Base-by-base conservation (phyloP, 1,284 basidiomycete species). In the Rugiboletus extremiorientalis region DNA sequence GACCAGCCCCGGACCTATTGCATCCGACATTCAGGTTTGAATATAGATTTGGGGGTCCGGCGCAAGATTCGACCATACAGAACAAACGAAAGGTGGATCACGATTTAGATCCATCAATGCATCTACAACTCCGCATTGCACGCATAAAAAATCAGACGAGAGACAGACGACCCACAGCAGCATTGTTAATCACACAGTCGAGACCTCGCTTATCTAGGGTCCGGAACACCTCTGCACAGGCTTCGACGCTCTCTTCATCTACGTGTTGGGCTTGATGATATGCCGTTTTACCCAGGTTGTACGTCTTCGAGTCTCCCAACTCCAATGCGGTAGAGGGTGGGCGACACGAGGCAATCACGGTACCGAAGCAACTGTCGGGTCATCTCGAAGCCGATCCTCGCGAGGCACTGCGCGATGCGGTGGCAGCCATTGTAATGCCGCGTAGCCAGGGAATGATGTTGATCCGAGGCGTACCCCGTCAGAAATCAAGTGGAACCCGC, bases 301-400 rank as follows among this genome's bases (percentile, higher is more conserved):
- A 54, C 33, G 52, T 52, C 33, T 61, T 59, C 20, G 76, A 56
- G 6, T 60, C 61, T 16, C 62, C 52, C n/a, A 76, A 65, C 11
- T 59, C 66, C 1, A 56, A 53, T 5, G 76, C 72, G 6, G 55
- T 61, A 5, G 63, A 63, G 3, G 75, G 72, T 40, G 65, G 68
- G 3, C 74, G 67, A 58, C 75, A 77, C 0, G 74, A 70, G 12
- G 75, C 75, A 53, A 77, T 63, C 22, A 77, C 72, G 56, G 69
- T 59, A 62, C 5, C 57, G 44, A 22, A 72, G 53, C 16, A 78
- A 64, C 54, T 76, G 73, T 18, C 60, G 62, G 22, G 67, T 67
- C 30, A 75, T 63, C 62, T 77, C 76, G 31, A 76, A 66, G 11
- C 74, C 75, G 38, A 76, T 74, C 16, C 74, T 76, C 75, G 70